A percentile compares a stretch with the other conserved stretches of the same genome.
These are phyloP conservation scores for Cynanchum wilfordii DNA, from an alignment of 257 asterid species.

Conservation along the genomic window DNA sequence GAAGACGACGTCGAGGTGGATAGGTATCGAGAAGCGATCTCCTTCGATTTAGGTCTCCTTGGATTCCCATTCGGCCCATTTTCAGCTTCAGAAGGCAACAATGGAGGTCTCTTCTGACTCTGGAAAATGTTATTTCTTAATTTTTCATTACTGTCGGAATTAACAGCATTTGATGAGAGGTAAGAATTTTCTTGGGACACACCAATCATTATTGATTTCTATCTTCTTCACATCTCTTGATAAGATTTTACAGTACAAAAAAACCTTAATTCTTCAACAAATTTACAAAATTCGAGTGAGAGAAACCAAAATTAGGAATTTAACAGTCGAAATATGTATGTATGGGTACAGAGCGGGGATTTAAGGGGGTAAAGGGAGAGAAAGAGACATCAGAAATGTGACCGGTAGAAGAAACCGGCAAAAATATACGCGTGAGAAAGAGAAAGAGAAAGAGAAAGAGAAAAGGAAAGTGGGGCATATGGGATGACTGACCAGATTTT, in stretches of 20 bases:
- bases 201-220: conserved; percentile 52
- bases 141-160: conserved; percentile 7
- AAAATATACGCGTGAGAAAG: conserved; percentile 19
- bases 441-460: conserved; percentile 11
- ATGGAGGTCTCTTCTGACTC: conserved; percentile 50
- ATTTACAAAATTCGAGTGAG: conserved; percentile 15
- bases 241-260: background rate
- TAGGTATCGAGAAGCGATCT: conserved; percentile 58
- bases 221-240: conserved; percentile 36
- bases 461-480: conserved; percentile 15
- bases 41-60: conserved; percentile 50
- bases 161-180: conserved; percentile 29
- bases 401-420: conserved; percentile 43
- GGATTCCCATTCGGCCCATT: conserved; percentile 37
- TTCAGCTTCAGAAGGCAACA: conserved; percentile 55
- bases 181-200: conserved; percentile 50
- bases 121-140: conserved; percentile 12
- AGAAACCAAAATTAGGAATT: conserved; percentile 12
- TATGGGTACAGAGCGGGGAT: conserved; percentile 9
- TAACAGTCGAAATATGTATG: conserved; percentile 9
- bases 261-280: conserved; percentile 25
- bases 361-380: conserved; percentile 26
- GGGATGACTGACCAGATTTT: conserved; percentile 22
- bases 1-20: conserved; percentile 59
- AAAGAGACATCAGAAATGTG: conserved; percentile 28